These are phyloP conservation scores for Ganoderma sp. DNA, from an alignment of 1,284 basidiomycete species.

Conservation along the genomic window DNA sequence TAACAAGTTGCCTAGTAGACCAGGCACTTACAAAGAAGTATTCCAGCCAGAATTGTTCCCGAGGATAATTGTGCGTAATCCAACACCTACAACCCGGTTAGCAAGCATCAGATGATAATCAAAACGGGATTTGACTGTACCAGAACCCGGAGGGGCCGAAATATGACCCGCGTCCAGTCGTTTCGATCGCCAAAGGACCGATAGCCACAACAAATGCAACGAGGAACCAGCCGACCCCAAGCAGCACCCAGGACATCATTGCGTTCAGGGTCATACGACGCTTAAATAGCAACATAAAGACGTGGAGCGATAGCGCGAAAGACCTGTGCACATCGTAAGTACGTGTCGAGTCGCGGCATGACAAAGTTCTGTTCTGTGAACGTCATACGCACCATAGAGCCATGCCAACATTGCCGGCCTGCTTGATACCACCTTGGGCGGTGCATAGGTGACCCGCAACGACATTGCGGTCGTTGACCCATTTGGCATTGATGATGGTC, in stretches of 20 bases:
- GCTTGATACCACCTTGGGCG: slow-evolving; percentile 51
- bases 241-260: slow-evolving; percentile 30
- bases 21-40: slow-evolving; percentile 49
- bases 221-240: slow-evolving; percentile 45
- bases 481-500: slow-evolving; percentile 47
- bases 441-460: slow-evolving; percentile 44
- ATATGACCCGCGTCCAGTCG: slow-evolving; percentile 44
- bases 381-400: slow-evolving; percentile 44
- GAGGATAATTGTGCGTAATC: slow-evolving; percentile 51
- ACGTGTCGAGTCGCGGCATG: not conserved
- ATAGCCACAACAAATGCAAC: slow-evolving; percentile 44
- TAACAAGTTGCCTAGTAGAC: not conserved
- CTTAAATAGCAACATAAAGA: slow-evolving; percentile 51
- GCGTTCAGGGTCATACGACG: slow-evolving; percentile 37
- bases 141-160: slow-evolving; percentile 52
- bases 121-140: slow-evolving; percentile 32
- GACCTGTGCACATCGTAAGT: slow-evolving; percentile 39
- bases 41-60: slow-evolving; percentile 50
- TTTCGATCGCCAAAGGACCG: slow-evolving; percentile 47
- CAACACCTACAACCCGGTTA: slow-evolving; percentile 47
- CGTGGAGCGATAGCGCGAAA: slow-evolving; percentile 47
- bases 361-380: not conserved
- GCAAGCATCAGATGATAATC: not conserved
- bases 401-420: slow-evolving; percentile 51
- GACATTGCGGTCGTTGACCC: slow-evolving; percentile 46